Conservation (phyloP, 495 filamentous ascomycete species). For the Chaetomium fimeti region DNA sequence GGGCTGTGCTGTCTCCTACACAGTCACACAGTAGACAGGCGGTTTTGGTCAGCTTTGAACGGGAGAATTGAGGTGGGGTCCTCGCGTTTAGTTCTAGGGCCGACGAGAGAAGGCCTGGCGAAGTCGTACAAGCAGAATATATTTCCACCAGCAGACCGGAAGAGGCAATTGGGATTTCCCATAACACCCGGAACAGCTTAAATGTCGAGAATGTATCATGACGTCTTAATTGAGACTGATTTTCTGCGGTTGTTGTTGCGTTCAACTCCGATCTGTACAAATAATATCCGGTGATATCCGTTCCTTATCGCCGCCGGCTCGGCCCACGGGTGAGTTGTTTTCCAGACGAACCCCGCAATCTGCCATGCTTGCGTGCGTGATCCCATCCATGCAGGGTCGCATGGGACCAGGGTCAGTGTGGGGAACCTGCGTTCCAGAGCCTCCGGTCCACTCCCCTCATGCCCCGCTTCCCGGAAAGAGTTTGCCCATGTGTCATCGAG, state of each 20-base stretch:
- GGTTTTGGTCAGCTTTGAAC: neutral
- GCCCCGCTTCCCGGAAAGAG: conserved; percentile 24
- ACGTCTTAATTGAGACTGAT: too few relatives aligned
- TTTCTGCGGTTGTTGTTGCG: neutral
- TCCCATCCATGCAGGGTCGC: neutral
- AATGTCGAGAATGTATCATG: neutral
- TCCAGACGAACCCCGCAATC: conserved; percentile 13
- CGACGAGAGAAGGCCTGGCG: neutral
- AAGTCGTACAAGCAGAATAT: too few relatives aligned
- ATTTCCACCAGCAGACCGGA: neutral
- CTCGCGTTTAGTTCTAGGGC: neutral
- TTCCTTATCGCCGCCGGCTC: conserved; percentile 20
- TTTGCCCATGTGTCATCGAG: conserved; percentile 21
- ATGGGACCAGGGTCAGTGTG: neutral
- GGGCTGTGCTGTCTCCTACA: neutral
- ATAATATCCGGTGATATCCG: conserved; percentile 27
- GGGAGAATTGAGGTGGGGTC: neutral
- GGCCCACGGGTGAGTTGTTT: conserved; percentile 10
- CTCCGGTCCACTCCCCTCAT: conserved; percentile 7
- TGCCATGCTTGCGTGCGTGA: neutral
- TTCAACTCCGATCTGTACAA: neutral
- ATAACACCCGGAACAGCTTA: neutral
- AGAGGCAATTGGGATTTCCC: neutral
- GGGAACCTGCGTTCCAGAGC: neutral
- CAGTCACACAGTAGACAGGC: too few relatives aligned